A percentile compares a stretch with the other conserved stretches of the same genome.
Conservation (phyloP, 768 basidiomycete genomes). For the Filobasidium floriforme region DNA sequence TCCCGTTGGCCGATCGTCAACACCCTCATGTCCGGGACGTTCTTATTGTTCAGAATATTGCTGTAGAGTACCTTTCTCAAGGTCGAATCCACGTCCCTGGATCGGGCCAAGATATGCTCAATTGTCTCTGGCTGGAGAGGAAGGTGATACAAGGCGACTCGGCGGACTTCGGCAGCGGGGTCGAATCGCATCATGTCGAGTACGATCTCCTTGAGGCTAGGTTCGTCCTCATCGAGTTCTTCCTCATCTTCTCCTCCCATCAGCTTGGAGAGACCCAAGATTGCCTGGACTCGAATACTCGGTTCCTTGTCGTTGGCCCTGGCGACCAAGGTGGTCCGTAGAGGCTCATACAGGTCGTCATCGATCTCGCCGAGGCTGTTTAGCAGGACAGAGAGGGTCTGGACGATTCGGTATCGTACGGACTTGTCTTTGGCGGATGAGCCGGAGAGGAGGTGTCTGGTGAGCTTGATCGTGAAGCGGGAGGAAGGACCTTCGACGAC, state of each 20-base stretch:
- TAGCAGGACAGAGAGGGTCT: conserved; percentile 71
- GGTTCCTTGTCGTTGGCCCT: conserved; percentile 73
- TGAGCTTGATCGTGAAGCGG: conserved; percentile 60
- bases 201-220: conserved; percentile 46
- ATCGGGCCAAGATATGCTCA: conserved; percentile 62
- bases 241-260: conserved; percentile 64
- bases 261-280: conserved; percentile 69
- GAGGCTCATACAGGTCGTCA: conserved; percentile 61
- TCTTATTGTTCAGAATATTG: conserved; percentile 55
- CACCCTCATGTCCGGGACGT: conserved; percentile 55
- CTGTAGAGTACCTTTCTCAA: conserved; percentile 69
- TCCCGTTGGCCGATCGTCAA: conserved; percentile 69
- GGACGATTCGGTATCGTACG: conserved; percentile 70
- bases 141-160: conserved; percentile 65
- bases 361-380: conserved; percentile 74
- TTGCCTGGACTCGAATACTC: conserved; percentile 67
- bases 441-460: conserved; percentile 67
- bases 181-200: conserved; percentile 64
- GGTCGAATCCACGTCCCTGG: conserved; percentile 67
- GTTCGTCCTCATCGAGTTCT: conserved; percentile 45
- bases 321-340: conserved; percentile 61
- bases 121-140: conserved; percentile 56
- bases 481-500: conserved; percentile 61
- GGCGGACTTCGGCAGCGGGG: conserved; percentile 75
- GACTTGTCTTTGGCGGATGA: conserved; percentile 80